Evolutionary conservation across 2,329 filamentous ascomycete species (phyloP), one percentile per base, ranked within the genome.

Genomic region (Exophiala calicioides): DNA sequence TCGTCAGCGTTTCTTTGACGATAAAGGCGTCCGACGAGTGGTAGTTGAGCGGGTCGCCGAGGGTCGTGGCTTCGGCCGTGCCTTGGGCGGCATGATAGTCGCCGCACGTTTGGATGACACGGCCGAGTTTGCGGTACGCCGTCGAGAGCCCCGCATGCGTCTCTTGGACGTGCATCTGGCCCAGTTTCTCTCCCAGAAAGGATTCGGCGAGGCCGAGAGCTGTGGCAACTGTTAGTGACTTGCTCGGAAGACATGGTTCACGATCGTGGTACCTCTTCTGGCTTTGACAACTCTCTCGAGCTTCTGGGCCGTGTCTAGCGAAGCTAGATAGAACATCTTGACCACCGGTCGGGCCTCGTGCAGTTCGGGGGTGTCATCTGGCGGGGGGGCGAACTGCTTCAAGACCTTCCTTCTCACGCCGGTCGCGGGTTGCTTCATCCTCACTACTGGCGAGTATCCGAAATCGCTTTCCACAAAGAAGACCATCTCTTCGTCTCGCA

Each of bases 401-500:
- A 98, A 76, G 52, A 97, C 86, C 73, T 96, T 96, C 64, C 93
- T 81, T 54, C 93, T 83, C 59, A 98, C 89, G 32, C 93, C 93
- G 1, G 93, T 98, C 6, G 93, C 93, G 16, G 93, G 93, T 68
- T 98, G 93, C 75, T 94, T 95, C 78, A 90, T 89, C 67, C 91
- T 85, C 35, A 96, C 85, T 62, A 97, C 86, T 1, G 93, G 93
- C 62, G 90, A 96, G 69, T 98, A 98, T 30, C 93, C 93, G 67
- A 96, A 97, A 67, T 98, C 93, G 64, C 89, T 95, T 70, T 98
- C 93, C n/a, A 98, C 90, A 61, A 98, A 98, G 50, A 97, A 84
- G 4, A 96, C 82, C 82, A 97, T 91, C 70, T 98, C 93, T 53
- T 97, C 91, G 65, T 98, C 93, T 53, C 86, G 82, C 76, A 95